phyloP scores from a whole-genome alignment of 2,329 filamentous ascomycete species.

The Epichloe amarillans region DNA sequence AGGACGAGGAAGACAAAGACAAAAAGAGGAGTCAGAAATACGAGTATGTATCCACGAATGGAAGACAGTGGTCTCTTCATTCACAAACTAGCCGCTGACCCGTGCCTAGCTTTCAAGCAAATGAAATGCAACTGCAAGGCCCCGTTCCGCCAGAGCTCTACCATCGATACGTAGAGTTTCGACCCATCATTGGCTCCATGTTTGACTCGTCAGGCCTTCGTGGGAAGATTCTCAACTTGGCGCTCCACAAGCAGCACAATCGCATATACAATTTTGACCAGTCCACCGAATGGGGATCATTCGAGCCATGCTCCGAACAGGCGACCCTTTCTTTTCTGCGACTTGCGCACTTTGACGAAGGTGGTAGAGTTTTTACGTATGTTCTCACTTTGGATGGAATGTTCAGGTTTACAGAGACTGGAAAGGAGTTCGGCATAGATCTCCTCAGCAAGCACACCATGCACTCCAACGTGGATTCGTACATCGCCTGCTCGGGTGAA shows the following conservation, averaged over 20 bases:
- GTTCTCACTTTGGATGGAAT: slow-evolving; percentile 78
- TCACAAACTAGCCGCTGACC: background rate
- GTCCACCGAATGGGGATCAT: slow-evolving; percentile 57
- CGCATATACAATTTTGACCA: slow-evolving; percentile 82
- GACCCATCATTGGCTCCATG: slow-evolving; percentile 78
- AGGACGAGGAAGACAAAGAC: slow-evolving; percentile 15
- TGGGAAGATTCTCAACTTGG: slow-evolving; percentile 69
- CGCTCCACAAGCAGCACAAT: slow-evolving; percentile 78
- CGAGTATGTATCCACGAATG: slow-evolving; percentile 38
- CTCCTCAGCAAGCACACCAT: slow-evolving; percentile 91
- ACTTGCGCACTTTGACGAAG: slow-evolving; percentile 75
- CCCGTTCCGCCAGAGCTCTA: slow-evolving; percentile 72
- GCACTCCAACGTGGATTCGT: slow-evolving; percentile 85
- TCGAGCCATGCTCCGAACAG: slow-evolving; percentile 52
- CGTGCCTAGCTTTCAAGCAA: slow-evolving; percentile 69
- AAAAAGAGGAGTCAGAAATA: slow-evolving; percentile 55
- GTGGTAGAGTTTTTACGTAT: slow-evolving; percentile 81
- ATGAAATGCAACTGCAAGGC: slow-evolving; percentile 75
- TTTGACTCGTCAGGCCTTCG: slow-evolving; percentile 67
- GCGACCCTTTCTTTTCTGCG: slow-evolving; percentile 72
- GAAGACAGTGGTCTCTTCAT: background rate
- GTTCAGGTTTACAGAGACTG: slow-evolving; percentile 86
- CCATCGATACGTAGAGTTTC: slow-evolving; percentile 88
- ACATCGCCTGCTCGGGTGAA: slow-evolving; percentile 85
- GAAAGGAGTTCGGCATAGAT: slow-evolving; percentile 90